These are phyloP conservation scores for Drosera capensis DNA, from an alignment of 148 eudicot species.

Conservation along the genomic window DNA sequence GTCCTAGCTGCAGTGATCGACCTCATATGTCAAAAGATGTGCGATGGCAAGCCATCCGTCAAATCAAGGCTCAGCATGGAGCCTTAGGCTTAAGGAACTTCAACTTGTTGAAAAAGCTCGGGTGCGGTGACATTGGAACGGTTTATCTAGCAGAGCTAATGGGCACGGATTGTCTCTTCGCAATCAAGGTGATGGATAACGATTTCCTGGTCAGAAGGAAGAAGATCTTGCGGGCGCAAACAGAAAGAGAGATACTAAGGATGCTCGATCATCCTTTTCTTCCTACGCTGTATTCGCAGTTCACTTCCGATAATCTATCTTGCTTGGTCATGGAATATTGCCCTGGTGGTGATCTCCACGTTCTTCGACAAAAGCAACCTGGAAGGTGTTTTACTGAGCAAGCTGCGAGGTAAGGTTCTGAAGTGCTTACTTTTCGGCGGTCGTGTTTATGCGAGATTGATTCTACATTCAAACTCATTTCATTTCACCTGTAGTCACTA, in stretches of 20 bases:
- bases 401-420: slow-evolving; percentile 59
- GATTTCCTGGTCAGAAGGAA: slow-evolving; percentile 77
- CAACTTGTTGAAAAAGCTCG: slow-evolving; percentile 80
- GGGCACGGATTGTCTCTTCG: slow-evolving; percentile 64
- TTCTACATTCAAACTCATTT: neutral
- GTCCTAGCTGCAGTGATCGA: slow-evolving; percentile 56
- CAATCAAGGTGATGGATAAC: slow-evolving; percentile 93
- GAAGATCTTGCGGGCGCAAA: slow-evolving; percentile 78
- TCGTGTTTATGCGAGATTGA: neutral
- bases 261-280: slow-evolving; percentile 94
- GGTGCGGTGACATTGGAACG: slow-evolving; percentile 92
- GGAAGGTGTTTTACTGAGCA: slow-evolving; percentile 80
- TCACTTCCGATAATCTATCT: slow-evolving; percentile 75
- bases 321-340: slow-evolving; percentile 97
- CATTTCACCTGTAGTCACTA: neutral
- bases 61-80: slow-evolving; percentile 48
- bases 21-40: slow-evolving; percentile 93
- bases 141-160: slow-evolving; percentile 87
- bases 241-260: slow-evolving; percentile 78
- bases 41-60: slow-evolving; percentile 74
- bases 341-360: slow-evolving; percentile 93
- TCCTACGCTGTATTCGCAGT: slow-evolving; percentile 77
- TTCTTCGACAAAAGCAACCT: slow-evolving; percentile 79
- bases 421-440: neutral
- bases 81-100: slow-evolving; percentile 58